Evolutionary conservation across 257 asterid species (phyloP).

Genomic region (Catharanthus roseus): DNA sequence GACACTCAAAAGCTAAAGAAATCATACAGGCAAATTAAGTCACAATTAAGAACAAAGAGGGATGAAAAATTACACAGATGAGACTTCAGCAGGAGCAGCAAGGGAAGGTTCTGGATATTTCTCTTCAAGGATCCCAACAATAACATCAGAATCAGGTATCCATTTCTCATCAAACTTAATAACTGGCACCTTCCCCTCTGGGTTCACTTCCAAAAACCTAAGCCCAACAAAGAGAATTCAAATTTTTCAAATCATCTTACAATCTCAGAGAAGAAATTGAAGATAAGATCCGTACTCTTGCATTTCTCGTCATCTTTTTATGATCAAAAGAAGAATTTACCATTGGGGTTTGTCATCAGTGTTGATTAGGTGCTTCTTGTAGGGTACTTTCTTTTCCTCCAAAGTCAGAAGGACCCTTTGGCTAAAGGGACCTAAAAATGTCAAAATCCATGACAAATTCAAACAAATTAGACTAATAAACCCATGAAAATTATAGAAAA

Average conservation of each 20-base stretch:
- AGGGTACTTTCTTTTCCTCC: slow-evolving; percentile 65
- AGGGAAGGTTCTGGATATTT: slow-evolving; percentile 70
- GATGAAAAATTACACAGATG: slow-evolving; percentile 52
- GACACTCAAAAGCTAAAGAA: not conserved
- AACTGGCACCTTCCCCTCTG: slow-evolving; percentile 80
- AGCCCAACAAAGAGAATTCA: slow-evolving; percentile 5
- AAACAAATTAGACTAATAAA: not conserved
- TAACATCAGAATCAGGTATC: slow-evolving; percentile 78
- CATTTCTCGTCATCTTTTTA: not conserved
- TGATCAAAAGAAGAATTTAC: slow-evolving; percentile 22
- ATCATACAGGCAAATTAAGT: not conserved
- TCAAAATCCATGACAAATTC: slow-evolving; percentile 15
- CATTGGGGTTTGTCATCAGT: slow-evolving; percentile 58
- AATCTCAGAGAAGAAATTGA: not conserved
- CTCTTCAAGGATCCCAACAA: slow-evolving; percentile 65
- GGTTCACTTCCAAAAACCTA: slow-evolving; percentile 66
- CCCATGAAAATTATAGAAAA: not conserved
- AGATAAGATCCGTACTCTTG: not conserved
- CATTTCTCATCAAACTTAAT: slow-evolving; percentile 66
- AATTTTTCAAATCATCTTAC: not conserved
- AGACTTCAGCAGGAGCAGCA: slow-evolving; percentile 48
- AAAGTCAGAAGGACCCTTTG: slow-evolving; percentile 65
- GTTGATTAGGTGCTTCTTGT: slow-evolving; percentile 52
- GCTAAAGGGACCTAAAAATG: slow-evolving; percentile 56
- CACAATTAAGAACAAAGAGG: not conserved